These are phyloP conservation scores for Dioscorea dumetorum DNA, from an alignment of 106 monocot genomes.

Conservation along the genomic window DNA sequence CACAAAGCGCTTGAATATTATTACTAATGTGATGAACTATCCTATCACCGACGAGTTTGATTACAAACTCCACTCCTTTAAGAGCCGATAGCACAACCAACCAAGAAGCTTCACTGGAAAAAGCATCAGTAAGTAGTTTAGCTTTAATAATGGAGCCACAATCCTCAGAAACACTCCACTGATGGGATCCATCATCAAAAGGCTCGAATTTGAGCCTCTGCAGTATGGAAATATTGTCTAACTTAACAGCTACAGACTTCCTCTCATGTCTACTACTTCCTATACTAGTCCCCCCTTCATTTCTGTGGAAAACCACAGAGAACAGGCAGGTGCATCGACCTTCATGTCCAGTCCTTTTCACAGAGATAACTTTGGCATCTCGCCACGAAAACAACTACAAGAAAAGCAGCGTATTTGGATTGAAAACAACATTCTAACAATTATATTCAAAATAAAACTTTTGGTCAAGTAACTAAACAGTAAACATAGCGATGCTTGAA, in stretches of 20 bases:
- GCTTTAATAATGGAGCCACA: constrained; percentile 18
- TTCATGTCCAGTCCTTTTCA: constrained; percentile 32
- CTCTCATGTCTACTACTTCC: constrained; percentile 11
- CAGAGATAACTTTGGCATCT: constrained; percentile 63
- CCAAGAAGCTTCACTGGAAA: constrained; percentile 51
- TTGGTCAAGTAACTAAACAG: background rate
- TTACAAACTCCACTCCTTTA: constrained; percentile 29
- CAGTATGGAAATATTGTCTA: constrained; percentile 51
- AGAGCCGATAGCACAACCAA: constrained; percentile 43
- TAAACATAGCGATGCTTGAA: background rate
- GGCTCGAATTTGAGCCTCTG: constrained; percentile 38
- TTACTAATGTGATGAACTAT: constrained; percentile 38
- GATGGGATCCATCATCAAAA: constrained; percentile 22
- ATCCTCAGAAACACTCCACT: constrained; percentile 36
- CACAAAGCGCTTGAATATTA: background rate
- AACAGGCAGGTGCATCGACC: constrained; percentile 47
- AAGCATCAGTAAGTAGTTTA: constrained; percentile 22
- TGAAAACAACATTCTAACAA: background rate
- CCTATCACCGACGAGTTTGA: constrained; percentile 33
- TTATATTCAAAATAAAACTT: too few relatives aligned
- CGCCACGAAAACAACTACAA: constrained; percentile 43
- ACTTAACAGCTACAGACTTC: constrained; percentile 24
- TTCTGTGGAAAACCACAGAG: constrained; percentile 29
- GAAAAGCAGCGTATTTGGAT: background rate
- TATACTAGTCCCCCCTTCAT: constrained; percentile 7